Conservation (phyloP, 306 rosid genomes). For the Dryas drummondii region DNA sequence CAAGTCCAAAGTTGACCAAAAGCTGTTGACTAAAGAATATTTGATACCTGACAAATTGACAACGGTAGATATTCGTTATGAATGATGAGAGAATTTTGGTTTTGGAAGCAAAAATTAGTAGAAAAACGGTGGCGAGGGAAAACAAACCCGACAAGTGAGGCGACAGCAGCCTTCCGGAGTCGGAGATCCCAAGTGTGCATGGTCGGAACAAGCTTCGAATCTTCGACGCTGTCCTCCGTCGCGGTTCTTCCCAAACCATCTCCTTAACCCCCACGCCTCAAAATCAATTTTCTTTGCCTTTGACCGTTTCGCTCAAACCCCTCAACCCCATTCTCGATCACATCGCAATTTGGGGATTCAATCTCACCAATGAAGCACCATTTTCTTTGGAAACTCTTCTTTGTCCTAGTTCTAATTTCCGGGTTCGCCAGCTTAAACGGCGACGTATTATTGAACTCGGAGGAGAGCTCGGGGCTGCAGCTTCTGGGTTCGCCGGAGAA, state of each 20-base stretch:
- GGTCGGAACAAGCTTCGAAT: conserved; percentile 37
- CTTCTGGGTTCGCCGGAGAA: background rate
- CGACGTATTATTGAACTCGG: conserved; percentile 2
- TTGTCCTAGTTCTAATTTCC: conserved; percentile 7
- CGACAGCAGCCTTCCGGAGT: conserved; percentile 9
- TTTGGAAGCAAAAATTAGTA: background rate
- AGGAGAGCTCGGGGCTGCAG: conserved; percentile 18
- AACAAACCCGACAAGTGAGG: background rate
- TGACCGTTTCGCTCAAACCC: background rate
- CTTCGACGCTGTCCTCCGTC: conserved; percentile 18
- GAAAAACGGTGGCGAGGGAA: background rate
- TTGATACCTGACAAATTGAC: no score
- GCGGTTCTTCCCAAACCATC: no score
- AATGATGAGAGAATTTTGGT: no score
- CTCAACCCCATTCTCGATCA: background rate
- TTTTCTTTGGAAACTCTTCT: background rate
- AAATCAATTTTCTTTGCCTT: no score
- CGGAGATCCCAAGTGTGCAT: conserved; percentile 29
- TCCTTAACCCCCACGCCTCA: background rate
- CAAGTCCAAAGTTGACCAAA: no score
- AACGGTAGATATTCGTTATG: no score
- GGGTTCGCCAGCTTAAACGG: conserved; percentile 2
- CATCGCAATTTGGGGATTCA: background rate
- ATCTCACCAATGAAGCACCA: conserved; percentile 29
- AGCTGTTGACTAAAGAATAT: no score